Evolutionary conservation across 106 monocot species (phyloP).

Genomic region (Apostasia shenzhenica): DNA sequence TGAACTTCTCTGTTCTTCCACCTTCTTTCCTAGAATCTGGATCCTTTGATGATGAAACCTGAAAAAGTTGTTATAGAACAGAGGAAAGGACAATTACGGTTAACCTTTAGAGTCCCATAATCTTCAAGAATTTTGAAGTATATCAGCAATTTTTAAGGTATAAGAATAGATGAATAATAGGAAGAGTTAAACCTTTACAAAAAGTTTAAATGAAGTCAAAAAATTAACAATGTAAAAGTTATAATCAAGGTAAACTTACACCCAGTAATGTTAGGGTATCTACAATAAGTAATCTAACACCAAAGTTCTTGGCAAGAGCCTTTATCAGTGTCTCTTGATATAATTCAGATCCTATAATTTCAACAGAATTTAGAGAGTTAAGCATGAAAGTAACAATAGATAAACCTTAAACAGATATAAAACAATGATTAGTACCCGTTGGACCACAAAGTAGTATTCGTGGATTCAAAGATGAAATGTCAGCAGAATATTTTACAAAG

Average conservation of each 20-base stretch:
- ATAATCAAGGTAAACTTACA: slow-evolving; percentile 37
- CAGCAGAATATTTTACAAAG: slow-evolving; percentile 56
- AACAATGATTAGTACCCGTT: slow-evolving; percentile 34
- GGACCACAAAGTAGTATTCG: slow-evolving; percentile 85
- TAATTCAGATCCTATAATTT: slow-evolving; percentile 84
- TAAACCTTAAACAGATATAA: slow-evolving; percentile 2
- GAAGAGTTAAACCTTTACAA: background rate
- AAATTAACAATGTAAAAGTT: background rate
- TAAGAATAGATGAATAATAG: background rate
- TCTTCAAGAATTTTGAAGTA: background rate
- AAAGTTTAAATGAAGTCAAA: background rate
- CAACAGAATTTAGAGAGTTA: background rate
- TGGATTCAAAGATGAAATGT: slow-evolving; percentile 68
- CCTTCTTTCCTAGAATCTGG: slow-evolving; percentile 62
- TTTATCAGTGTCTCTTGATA: slow-evolving; percentile 82
- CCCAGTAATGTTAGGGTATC: slow-evolving; percentile 64
- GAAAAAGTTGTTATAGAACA: slow-evolving; percentile 3
- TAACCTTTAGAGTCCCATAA: background rate
- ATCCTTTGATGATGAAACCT: slow-evolving; percentile 57
- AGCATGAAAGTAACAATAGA: slow-evolving; percentile 9
- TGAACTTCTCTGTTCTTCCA: slow-evolving; percentile 41
- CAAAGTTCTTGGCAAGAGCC: slow-evolving; percentile 74
- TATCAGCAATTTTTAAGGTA: background rate
- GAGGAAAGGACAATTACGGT: too few relatives aligned
- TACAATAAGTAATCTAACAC: slow-evolving; percentile 70